phyloP scores from a whole-genome alignment of 2,329 filamentous ascomycete species.

The Pestalotiopsis sp. region DNA sequence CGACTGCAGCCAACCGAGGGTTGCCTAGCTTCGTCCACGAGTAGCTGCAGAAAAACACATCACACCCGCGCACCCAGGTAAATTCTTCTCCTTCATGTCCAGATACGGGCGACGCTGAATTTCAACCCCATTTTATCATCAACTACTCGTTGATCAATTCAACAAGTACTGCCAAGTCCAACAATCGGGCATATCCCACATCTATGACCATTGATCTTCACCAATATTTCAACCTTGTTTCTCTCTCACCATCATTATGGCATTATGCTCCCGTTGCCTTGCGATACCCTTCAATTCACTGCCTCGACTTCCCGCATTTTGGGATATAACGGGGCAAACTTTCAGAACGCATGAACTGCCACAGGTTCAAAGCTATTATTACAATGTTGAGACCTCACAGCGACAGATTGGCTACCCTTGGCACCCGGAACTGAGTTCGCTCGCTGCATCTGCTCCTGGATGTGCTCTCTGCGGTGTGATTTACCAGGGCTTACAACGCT shows the following conservation, averaged over 20 bases:
- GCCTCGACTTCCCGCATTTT: neutral
- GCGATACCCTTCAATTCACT: neutral
- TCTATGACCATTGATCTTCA: no score
- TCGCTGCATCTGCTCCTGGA: neutral
- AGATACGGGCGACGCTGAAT: no score
- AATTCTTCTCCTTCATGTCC: no score
- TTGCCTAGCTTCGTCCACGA: no score
- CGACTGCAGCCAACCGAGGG: no score
- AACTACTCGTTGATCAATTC: no score
- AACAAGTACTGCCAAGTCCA: neutral
- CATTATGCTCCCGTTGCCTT: neutral
- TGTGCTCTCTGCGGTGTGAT: slow-evolving; percentile 7
- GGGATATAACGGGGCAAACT: no score
- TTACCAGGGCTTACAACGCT: slow-evolving; percentile 3
- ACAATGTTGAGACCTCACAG: neutral
- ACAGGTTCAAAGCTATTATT: neutral
- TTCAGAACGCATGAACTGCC: neutral
- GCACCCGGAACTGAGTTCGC: slow-evolving; percentile 10
- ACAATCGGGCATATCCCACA: neutral
- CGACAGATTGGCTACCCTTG: slow-evolving; percentile 1
- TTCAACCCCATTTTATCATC: no score
- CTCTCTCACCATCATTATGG: neutral
- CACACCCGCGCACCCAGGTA: no score
- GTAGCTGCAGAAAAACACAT: no score
- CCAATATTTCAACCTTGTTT: neutral